Evolutionary conservation across 1,284 basidiomycete species (phyloP).

Genomic region (Pascua guehoae): DNA sequence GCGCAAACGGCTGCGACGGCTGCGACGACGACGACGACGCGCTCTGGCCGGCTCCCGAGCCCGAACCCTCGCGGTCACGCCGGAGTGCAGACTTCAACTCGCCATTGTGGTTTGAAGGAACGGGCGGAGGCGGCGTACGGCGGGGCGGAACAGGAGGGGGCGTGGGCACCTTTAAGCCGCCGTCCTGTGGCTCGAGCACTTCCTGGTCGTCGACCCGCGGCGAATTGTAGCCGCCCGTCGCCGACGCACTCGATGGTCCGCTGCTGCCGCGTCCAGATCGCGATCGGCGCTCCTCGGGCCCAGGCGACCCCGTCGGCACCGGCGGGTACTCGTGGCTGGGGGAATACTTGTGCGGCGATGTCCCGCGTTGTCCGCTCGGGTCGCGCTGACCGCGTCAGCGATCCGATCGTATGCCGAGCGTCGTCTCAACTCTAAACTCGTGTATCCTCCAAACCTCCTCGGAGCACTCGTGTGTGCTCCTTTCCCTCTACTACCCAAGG

Average conservation of each 20-base stretch:
- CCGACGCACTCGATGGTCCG: neutral
- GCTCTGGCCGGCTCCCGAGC: too few relatives aligned
- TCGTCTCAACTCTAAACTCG: too few relatives aligned
- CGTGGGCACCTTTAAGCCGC: neutral
- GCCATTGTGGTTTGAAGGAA: too few relatives aligned
- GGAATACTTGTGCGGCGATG: slow-evolving; percentile 13
- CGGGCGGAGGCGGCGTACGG: too few relatives aligned
- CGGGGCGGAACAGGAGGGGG: too few relatives aligned
- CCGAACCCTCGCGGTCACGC: too few relatives aligned
- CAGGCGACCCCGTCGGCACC: slow-evolving; percentile 5
- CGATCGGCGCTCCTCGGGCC: neutral
- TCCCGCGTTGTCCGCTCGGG: slow-evolving; percentile 8
- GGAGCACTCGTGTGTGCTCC: too few relatives aligned
- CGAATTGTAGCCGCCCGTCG: neutral
- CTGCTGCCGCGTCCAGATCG: neutral
- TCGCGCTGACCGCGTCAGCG: slow-evolving; percentile 13
- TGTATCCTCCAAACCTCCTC: too few relatives aligned
- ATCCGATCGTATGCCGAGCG: neutral
- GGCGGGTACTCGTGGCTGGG: slow-evolving; percentile 9
- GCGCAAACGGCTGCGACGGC: too few relatives aligned
- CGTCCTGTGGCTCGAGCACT: neutral
- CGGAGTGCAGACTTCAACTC: too few relatives aligned
- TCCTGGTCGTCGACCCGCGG: neutral
- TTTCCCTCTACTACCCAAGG: too few relatives aligned
- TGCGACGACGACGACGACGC: too few relatives aligned